phyloP scores from a whole-genome alignment of 1,284 basidiomycete species.

The Moesziomyces sp. region DNA sequence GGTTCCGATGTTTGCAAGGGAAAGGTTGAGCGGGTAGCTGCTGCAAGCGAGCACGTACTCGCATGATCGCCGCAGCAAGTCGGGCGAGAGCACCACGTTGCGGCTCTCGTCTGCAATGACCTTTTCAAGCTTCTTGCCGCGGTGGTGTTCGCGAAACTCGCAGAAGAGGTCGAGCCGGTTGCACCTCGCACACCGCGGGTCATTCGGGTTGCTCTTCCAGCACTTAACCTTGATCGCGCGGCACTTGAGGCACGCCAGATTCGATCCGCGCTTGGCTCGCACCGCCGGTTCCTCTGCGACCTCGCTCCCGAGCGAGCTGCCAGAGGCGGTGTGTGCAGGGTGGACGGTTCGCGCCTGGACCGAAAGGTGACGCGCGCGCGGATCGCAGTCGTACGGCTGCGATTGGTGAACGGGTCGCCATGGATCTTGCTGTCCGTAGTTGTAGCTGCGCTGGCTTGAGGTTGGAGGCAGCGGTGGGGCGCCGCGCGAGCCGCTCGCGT shows the following conservation, averaged over 20 bases:
- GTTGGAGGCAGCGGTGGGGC: constrained; percentile 6
- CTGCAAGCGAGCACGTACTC: constrained; percentile 20
- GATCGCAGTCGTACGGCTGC: too few relatives aligned
- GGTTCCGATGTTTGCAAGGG: constrained; percentile 6
- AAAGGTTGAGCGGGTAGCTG: constrained; percentile 35
- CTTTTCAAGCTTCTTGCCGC: constrained; percentile 47
- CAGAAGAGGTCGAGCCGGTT: constrained; percentile 43
- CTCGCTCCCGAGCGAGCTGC: neutral
- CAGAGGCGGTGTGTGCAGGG: neutral
- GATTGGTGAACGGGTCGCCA: too few relatives aligned
- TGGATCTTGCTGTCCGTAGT: neutral
- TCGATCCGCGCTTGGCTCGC: constrained; percentile 41
- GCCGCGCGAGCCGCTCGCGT: constrained; percentile 12
- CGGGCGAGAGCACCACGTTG: constrained; percentile 20
- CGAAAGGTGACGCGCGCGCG: too few relatives aligned
- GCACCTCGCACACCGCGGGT: constrained; percentile 37
- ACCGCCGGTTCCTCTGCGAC: neutral
- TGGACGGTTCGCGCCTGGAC: too few relatives aligned
- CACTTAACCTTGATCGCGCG: constrained; percentile 50
- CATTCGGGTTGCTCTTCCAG: constrained; percentile 40
- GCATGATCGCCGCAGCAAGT: constrained; percentile 22
- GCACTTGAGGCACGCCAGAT: constrained; percentile 49
- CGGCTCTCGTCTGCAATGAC: constrained; percentile 41
- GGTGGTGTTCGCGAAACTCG: constrained; percentile 48
- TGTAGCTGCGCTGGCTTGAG: neutral